Percentiles rank a stretch among this genome's conserved stretches.
Conservation (phyloP, 2,329 filamentous ascomycete species). For the Pseudogymnoascus sp. region DNA sequence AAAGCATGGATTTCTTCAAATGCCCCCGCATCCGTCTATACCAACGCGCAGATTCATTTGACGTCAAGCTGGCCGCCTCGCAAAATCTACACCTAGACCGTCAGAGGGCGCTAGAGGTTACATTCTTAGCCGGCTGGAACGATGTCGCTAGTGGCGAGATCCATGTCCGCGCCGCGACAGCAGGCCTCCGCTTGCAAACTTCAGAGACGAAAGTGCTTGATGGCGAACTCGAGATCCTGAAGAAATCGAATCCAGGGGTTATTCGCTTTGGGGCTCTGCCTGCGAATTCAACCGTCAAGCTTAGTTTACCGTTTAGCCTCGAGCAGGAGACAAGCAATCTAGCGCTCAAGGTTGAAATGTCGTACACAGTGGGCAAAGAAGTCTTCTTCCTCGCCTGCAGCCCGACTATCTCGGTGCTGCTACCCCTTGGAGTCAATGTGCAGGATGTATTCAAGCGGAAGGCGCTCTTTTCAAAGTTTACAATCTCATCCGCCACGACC, state of each 20-base stretch:
- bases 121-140: conserved; percentile 68
- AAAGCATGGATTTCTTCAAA: conserved; percentile 37
- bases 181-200: conserved; percentile 55
- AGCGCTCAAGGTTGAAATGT: conserved; percentile 65
- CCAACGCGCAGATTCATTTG: conserved; percentile 59
- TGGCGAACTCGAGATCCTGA: conserved; percentile 35
- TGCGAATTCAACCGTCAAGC: conserved; percentile 39
- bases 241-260: conserved; percentile 44
- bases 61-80: conserved; percentile 57
- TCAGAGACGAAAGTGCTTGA: conserved; percentile 46
- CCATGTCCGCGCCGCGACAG: conserved; percentile 54
- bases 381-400: conserved; percentile 55
- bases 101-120: conserved; percentile 67
- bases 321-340: conserved; percentile 68
- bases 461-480: conserved; percentile 80
- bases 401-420: conserved; percentile 58
- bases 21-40: conserved; percentile 63
- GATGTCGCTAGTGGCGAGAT: conserved; percentile 50
- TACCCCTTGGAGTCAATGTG: conserved; percentile 90
- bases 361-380: conserved; percentile 60
- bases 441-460: conserved; percentile 88
- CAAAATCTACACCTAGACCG: conserved; percentile 71
- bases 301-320: conserved; percentile 73
- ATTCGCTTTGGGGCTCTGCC: conserved; percentile 43
- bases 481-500: conserved; percentile 69